Evolutionary conservation across 306 rosid genomes (phyloP).

Genomic region (Inga leiocalycina): DNA sequence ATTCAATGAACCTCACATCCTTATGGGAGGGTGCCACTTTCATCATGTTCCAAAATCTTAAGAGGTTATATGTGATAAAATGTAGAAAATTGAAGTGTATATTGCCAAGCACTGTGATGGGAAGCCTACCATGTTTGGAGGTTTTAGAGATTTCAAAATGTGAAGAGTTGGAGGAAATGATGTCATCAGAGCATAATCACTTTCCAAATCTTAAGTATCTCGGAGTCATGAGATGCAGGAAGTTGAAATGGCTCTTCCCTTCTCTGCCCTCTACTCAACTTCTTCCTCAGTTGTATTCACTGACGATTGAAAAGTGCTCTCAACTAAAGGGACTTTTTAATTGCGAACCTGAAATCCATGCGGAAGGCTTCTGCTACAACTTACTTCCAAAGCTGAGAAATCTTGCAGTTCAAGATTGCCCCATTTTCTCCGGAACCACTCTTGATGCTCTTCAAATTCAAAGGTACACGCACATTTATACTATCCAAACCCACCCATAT

Average conservation of each 20-base stretch:
- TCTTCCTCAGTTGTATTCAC: accelerated
- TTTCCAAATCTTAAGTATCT: accelerated
- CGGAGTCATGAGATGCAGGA: accelerated
- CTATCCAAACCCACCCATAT: neutral
- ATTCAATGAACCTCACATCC: no score
- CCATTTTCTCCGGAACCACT: neutral
- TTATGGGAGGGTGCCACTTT: no score
- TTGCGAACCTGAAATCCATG: neutral
- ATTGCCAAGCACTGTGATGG: no score
- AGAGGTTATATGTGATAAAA: no score
- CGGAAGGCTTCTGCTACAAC: neutral
- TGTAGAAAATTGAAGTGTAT: no score
- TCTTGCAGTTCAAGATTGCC: neutral
- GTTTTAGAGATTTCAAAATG: neutral
- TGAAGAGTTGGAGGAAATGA: neutral
- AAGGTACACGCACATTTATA: neutral
- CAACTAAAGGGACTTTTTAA: neutral
- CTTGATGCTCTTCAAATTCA: neutral
- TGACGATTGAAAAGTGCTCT: neutral
- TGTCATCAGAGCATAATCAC: neutral
- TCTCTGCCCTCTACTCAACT: neutral
- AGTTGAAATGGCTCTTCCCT: neutral
- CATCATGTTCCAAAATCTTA: no score
- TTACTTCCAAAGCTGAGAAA: accelerated
- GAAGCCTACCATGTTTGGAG: no score